These are phyloP conservation scores for Microcyclospora tardicrescens DNA, from an alignment of 2,329 filamentous ascomycete species.

Conservation along the genomic window DNA sequence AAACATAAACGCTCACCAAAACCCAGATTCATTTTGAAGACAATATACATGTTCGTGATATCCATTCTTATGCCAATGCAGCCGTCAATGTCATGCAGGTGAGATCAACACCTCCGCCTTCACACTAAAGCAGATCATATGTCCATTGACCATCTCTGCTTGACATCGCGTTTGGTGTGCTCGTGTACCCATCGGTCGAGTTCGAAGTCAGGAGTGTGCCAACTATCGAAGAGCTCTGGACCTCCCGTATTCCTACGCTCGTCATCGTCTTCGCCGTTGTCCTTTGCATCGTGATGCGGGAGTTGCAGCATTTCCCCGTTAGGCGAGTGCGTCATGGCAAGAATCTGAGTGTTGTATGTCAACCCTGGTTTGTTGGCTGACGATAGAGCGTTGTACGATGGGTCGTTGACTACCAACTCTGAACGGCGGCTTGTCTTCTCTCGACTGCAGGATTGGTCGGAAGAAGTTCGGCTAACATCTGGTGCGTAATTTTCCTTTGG, in stretches of 20 bases:
- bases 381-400: conserved; percentile 24
- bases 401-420: conserved; percentile 24
- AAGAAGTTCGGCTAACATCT: not conserved
- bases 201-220: conserved; percentile 17
- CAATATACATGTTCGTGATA: no score
- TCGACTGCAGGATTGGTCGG: not conserved
- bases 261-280: conserved; percentile 13
- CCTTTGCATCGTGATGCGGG: not conserved
- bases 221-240: conserved; percentile 23
- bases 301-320: no score
- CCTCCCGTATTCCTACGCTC: conserved; percentile 4
- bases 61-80: no score
- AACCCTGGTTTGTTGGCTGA: no score
- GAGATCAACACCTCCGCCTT: no score
- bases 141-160: conserved; percentile 31
- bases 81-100: no score
- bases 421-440: conserved; percentile 1
- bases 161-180: conserved; percentile 24
- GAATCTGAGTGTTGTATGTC: no score
- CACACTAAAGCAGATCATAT: conserved; percentile 16
- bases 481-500: conserved; percentile 11
- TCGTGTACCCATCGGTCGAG: conserved; percentile 16
- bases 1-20: no score
- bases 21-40: no score
- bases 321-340: no score